phyloP scores from a whole-genome alignment of 2,329 filamentous ascomycete species.

The Neonectria coccinea region DNA sequence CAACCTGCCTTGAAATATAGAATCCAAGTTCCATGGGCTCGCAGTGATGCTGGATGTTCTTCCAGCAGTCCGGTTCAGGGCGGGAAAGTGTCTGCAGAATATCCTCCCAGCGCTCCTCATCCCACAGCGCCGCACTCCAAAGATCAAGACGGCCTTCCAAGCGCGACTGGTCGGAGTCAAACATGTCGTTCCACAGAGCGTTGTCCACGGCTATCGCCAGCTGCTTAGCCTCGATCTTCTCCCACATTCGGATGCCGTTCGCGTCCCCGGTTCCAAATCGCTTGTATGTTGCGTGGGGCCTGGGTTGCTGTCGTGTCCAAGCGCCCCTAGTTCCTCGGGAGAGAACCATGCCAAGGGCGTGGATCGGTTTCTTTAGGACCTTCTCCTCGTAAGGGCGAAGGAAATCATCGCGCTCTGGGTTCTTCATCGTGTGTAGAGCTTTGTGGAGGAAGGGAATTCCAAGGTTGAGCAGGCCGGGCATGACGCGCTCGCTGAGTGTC shows the following conservation, averaged over 20 bases:
- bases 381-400: slow-evolving; percentile 7
- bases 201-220: background rate
- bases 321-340: slow-evolving; percentile 16
- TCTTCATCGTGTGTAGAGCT: slow-evolving; percentile 10
- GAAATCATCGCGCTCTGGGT: slow-evolving; percentile 1
- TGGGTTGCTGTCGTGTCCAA: slow-evolving; percentile 24
- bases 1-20: background rate
- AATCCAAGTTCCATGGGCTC: slow-evolving; percentile 15
- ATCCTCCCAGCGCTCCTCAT: slow-evolving; percentile 24
- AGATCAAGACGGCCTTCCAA: slow-evolving; percentile 30
- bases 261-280: slow-evolving; percentile 14
- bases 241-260: slow-evolving; percentile 20
- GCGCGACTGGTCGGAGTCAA: background rate
- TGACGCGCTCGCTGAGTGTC: slow-evolving; percentile 14
- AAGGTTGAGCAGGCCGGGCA: slow-evolving; percentile 19
- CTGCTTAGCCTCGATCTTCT: slow-evolving; percentile 17
- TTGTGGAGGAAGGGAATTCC: slow-evolving; percentile 25
- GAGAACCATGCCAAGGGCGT: slow-evolving; percentile 27
- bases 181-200: slow-evolving; percentile 9
- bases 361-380: background rate
- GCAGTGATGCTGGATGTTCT: slow-evolving; percentile 5
- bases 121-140: slow-evolving; percentile 30
- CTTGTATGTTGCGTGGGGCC: slow-evolving; percentile 9
- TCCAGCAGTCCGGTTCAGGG: slow-evolving; percentile 8
- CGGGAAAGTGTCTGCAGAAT: slow-evolving; percentile 11